Base-by-base conservation (phyloP, 2,329 filamentous ascomycete genomes). In the Alternaria metachromatica region DNA sequence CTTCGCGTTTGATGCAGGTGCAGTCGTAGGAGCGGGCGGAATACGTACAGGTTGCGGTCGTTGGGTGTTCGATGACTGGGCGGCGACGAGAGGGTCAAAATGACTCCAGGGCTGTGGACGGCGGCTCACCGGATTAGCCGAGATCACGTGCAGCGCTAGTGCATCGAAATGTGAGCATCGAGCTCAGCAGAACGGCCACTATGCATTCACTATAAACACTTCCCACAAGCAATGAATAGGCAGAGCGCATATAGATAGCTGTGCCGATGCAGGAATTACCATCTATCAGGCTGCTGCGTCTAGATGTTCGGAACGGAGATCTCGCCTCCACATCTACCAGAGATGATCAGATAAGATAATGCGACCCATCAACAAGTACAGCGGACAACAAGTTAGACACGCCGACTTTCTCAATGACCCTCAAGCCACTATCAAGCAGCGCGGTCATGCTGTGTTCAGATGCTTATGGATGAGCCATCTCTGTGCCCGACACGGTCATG, bases 21-120 rank as follows among this genome's bases (percentile, higher is more conserved):
- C 45, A 46, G 23, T 50, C 53, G 64, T 51, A 43, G 11, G 44
- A 50, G 62, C 51, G 20, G 57, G 53, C 58, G 65, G 65, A 53
- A 69, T 74, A 80, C 77, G 73, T 77, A 79, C 78, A 76, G 71
- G 65, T 72, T 74, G 72, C 67, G 69, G 74, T 70, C 71, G 76
- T 72, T 63, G 60, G 61, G 71, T 70, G 72, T 71, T 75, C 74
- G 72, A 70, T 76, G 76, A 74, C 71, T 75, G 69, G 66, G 66
- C 67, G 69, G 65, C 74, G 70, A 67, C 60, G 57, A 28, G 70
- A 63, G 62, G 70, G 67, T 58, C 66, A 63, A 63, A 63, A 63
- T 63, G 60, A 45, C 49, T 53, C 49, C 49, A 53, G 49, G 30
- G 28, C 60, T 60, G 60, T 63, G 60, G 58, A 60, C 50, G 33